Evolutionary conservation across 2,329 filamentous ascomycete genomes (phyloP).

Genomic region (Tolypocladium ophioglossoides): DNA sequence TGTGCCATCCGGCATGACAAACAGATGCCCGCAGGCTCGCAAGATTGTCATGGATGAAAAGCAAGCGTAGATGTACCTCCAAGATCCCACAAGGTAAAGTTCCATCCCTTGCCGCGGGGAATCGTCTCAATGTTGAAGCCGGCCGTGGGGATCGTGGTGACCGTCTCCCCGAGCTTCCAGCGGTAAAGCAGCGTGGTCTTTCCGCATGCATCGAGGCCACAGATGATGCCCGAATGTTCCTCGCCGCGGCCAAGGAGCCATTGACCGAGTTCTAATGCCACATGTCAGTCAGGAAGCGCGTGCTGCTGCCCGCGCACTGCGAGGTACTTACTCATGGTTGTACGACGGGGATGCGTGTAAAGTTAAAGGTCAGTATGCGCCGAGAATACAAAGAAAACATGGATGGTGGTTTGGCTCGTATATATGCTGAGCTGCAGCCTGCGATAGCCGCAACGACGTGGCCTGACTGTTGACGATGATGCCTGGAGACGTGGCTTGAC

Average conservation of each 20-base stretch:
- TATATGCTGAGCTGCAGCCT: background rate
- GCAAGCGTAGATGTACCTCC: slow-evolving; percentile 11
- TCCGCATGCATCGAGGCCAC: slow-evolving; percentile 31
- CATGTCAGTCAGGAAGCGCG: background rate
- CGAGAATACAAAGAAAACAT: background rate
- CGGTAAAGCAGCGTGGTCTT: slow-evolving; percentile 72
- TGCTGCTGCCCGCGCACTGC: background rate
- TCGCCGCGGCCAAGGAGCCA: background rate
- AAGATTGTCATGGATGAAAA: too few species aligned
- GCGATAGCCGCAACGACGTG: background rate
- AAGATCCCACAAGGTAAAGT: slow-evolving; percentile 17
- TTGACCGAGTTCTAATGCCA: background rate
- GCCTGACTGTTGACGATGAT: background rate
- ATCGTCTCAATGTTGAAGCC: slow-evolving; percentile 91
- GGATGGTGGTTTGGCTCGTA: background rate
- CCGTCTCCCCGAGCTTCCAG: slow-evolving; percentile 82
- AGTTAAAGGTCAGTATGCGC: background rate
- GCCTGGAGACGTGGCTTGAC: background rate
- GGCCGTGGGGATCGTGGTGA: slow-evolving; percentile 91
- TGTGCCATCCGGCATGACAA: too few species aligned
- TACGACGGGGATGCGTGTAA: background rate
- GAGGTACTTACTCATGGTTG: background rate
- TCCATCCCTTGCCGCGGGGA: slow-evolving; percentile 7
- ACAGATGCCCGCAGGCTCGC: too few species aligned
- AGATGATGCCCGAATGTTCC: background rate